Evolutionary conservation across 495 filamentous ascomycete genomes (phyloP).

Genomic region (Neurospora sp.): DNA sequence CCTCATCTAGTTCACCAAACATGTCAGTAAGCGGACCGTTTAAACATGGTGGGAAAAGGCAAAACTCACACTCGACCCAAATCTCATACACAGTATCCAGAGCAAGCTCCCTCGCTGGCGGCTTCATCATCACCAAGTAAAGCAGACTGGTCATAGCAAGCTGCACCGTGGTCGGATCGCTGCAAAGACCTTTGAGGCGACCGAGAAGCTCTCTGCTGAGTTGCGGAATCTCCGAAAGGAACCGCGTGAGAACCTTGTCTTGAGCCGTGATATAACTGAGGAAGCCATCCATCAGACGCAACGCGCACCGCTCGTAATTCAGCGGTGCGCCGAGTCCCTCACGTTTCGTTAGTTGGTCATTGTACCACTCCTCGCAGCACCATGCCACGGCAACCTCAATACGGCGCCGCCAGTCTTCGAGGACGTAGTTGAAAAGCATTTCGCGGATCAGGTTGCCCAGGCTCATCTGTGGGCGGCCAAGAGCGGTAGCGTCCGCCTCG

Average conservation of each 20-base stretch:
- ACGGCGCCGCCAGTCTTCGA: slow-evolving; percentile 81
- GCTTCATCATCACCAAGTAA: slow-evolving; percentile 78
- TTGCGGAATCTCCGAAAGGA: slow-evolving; percentile 84
- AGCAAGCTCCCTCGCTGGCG: slow-evolving; percentile 70
- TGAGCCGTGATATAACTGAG: slow-evolving; percentile 74
- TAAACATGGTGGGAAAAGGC: background rate
- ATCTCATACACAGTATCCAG: slow-evolving; percentile 78
- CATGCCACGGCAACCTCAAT: slow-evolving; percentile 82
- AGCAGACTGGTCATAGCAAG: slow-evolving; percentile 40
- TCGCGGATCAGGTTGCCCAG: slow-evolving; percentile 67
- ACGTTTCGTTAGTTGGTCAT: slow-evolving; percentile 57
- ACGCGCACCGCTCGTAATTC: slow-evolving; percentile 72
- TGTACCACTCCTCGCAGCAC: slow-evolving; percentile 98
- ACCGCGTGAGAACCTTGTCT: slow-evolving; percentile 81
- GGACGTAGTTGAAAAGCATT: slow-evolving; percentile 67
- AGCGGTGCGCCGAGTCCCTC: slow-evolving; percentile 33
- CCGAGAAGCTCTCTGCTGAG: slow-evolving; percentile 59
- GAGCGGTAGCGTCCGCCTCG: slow-evolving; percentile 27
- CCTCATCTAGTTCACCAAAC: slow-evolving; percentile 24
- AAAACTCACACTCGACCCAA: slow-evolving; percentile 64
- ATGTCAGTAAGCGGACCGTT: slow-evolving; percentile 8
- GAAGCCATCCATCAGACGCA: slow-evolving; percentile 77
- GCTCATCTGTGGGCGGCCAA: slow-evolving; percentile 18
- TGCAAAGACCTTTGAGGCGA: slow-evolving; percentile 68
- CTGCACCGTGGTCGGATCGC: slow-evolving; percentile 65